Percentiles rank a stretch among this genome's conserved stretches.
Evolutionary conservation across 768 basidiomycete species (phyloP).

Genomic region (Scleroderma bovista): DNA sequence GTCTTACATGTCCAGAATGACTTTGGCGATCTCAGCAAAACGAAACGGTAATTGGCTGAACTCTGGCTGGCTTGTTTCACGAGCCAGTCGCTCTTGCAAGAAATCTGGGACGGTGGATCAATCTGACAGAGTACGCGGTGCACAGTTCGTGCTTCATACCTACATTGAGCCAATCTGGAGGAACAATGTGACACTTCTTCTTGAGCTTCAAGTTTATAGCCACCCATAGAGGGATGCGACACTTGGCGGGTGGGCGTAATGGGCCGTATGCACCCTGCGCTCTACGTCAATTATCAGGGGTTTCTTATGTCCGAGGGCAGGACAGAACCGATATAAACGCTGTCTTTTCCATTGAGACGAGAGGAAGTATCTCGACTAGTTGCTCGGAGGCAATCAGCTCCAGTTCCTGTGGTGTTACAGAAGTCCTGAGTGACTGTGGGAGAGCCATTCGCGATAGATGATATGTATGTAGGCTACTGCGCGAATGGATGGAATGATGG

Average conservation of each 20-base stretch:
- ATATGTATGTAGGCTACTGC: too few relatives aligned
- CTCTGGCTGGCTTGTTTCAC: slow-evolving; percentile 66
- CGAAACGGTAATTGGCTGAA: slow-evolving; percentile 84
- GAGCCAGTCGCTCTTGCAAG: slow-evolving; percentile 65
- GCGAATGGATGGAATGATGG: too few relatives aligned
- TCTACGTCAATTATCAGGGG: slow-evolving; percentile 5
- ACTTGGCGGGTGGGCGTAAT: slow-evolving; percentile 79
- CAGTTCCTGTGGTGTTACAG: slow-evolving; percentile 78
- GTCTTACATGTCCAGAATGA: slow-evolving; percentile 89
- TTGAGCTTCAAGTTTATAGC: slow-evolving; percentile 90
- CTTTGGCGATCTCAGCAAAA: slow-evolving; percentile 86
- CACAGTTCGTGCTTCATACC: slow-evolving; percentile 44
- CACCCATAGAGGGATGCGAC: slow-evolving; percentile 93
- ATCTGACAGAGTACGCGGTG: background rate
- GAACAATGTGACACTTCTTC: slow-evolving; percentile 89
- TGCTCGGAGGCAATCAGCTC: slow-evolving; percentile 86
- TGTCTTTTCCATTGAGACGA: slow-evolving; percentile 87
- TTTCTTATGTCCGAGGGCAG: slow-evolving; percentile 6
- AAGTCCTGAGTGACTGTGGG: slow-evolving; percentile 61
- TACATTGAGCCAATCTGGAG: slow-evolving; percentile 84
- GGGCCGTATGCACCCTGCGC: slow-evolving; percentile 88
- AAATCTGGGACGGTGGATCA: slow-evolving; percentile 48
- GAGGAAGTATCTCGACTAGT: slow-evolving; percentile 78
- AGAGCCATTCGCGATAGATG: too few relatives aligned
- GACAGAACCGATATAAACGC: slow-evolving; percentile 79